Percentiles rank a stretch among this genome's conserved stretches.
Evolutionary conservation across 1,284 basidiomycete genomes (phyloP).

Genomic region (Trichosporon ovoides): DNA sequence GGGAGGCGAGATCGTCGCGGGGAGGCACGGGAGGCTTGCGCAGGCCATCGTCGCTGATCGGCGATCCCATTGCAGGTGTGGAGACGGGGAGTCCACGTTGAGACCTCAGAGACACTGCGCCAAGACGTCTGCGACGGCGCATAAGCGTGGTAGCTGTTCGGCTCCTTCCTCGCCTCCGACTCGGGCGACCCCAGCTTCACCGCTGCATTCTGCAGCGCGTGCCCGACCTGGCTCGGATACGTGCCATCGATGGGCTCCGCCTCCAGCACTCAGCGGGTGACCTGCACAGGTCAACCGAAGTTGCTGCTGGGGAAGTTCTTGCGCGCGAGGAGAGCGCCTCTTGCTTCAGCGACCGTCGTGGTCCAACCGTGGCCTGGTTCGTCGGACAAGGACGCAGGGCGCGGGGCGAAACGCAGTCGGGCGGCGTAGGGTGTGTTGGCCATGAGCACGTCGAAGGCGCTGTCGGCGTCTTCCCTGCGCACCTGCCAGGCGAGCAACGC

Average conservation of each 20-base stretch:
- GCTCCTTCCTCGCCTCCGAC: no score
- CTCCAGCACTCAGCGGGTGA: background rate
- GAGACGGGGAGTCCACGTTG: background rate
- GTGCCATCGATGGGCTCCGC: background rate
- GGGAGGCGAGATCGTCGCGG: no score
- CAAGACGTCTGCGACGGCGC: no score
- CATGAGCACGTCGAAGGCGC: background rate
- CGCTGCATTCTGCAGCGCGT: background rate
- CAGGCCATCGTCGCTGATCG: background rate
- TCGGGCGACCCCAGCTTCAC: no score
- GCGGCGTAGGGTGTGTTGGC: constrained; percentile 4
- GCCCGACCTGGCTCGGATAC: background rate
- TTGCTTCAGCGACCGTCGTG: background rate
- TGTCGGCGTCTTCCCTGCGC: background rate
- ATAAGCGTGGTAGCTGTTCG: no score
- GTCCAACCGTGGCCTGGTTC: background rate
- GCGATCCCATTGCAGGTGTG: no score
- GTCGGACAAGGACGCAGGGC: background rate
- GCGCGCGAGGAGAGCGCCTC: background rate
- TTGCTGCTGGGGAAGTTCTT: no score
- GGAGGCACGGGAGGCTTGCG: background rate
- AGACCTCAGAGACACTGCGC: background rate
- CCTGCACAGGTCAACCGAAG: constrained; percentile 5
- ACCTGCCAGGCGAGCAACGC: constrained; percentile 8
- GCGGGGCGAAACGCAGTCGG: constrained; percentile 9